Base-by-base conservation (phyloP, 1,284 basidiomycete species). In the Phylloboletellus chloephorus region DNA sequence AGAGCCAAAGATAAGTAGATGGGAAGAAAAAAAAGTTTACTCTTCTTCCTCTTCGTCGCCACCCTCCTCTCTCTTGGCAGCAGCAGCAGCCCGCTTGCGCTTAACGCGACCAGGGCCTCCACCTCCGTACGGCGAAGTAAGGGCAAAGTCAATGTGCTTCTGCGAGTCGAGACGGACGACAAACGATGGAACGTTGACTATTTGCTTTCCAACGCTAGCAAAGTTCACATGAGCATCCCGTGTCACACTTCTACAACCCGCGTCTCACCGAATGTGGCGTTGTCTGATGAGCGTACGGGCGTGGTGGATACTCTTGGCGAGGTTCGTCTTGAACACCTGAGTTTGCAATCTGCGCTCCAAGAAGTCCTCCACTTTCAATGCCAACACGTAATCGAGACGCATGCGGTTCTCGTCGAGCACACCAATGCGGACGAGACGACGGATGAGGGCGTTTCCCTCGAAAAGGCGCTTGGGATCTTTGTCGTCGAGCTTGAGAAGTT, bases 391-490 rank as follows among this genome's bases (percentile, higher is more conserved):
- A 88, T 98, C 93, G 72, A 97, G 88, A 73, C 92, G 84, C 96
- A 98, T 98, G 69, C 94, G 88, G 53, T 81, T 75, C 79, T 99
- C 95, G 69, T 98, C 96, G 68, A 99, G 88, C 77, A 98, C 95
- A 80, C 95, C 95, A 61, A 99, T 98, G 64, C 95, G 93, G 43
- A 99, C 93, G 55, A 98, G 86, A 72, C 95, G 92, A 61, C 94
- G 93, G 69, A 99, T 98, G 61, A 98, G 82, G 64, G 95, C 95
- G 72, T 99, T 99, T 67, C 92, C 88, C 78, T 98, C 96, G 78
- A 99, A 98, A 51, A 98, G 89, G 72, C 96, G 90, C 79, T 98
- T 98, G 65, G 95, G 93, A 74, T 98, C 96, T 73, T 99, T 98
- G 72, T 87, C 88, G 62, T 98, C 95, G 72, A 99, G 92, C 80